A percentile compares a stretch with the other conserved stretches of the same genome.
phyloP scores from a whole-genome alignment of 371 early-diverging fungal species.

The Homolaphlyctis polyrhiza region DNA sequence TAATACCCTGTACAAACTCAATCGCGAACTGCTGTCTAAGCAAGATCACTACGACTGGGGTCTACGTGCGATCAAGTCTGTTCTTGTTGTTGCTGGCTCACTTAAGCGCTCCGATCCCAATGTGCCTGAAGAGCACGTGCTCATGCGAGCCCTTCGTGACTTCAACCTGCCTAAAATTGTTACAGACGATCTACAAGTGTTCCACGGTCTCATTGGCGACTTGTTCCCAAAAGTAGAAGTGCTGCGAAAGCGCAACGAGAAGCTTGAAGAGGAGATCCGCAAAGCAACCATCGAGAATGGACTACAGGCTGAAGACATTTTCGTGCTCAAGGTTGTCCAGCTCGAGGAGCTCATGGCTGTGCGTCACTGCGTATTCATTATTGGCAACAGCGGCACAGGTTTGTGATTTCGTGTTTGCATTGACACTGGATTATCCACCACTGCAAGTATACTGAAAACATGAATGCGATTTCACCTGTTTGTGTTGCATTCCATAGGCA shows the following conservation, averaged over 20 bases:
- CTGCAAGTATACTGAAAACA: no score
- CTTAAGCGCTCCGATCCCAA: slow-evolving; percentile 55
- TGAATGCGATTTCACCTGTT: no score
- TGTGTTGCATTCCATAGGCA: no score
- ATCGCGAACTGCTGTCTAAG: slow-evolving; percentile 55
- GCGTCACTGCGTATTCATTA: slow-evolving; percentile 62
- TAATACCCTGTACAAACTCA: slow-evolving; percentile 59
- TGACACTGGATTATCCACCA: no score
- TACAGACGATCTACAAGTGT: slow-evolving; percentile 56
- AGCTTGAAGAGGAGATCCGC: slow-evolving; percentile 53
- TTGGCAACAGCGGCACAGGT: slow-evolving; percentile 58
- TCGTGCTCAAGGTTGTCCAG: slow-evolving; percentile 58
- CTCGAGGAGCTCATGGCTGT: slow-evolving; percentile 58
- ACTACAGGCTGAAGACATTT: slow-evolving; percentile 58
- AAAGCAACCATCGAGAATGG: slow-evolving; percentile 55
- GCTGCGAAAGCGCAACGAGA: slow-evolving; percentile 49
- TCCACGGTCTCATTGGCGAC: slow-evolving; percentile 59
- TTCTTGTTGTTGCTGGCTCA: slow-evolving; percentile 58
- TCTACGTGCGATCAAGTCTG: slow-evolving; percentile 61
- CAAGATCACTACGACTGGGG: slow-evolving; percentile 70
- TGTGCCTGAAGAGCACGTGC: slow-evolving; percentile 56
- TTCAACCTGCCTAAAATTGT: slow-evolving; percentile 65
- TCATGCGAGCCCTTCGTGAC: slow-evolving; percentile 63
- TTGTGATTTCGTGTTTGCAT: no score
- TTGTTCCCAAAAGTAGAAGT: slow-evolving; percentile 61